Conservation (phyloP, 2,329 filamentous ascomycete species). For the Ascochyta lentis region DNA sequence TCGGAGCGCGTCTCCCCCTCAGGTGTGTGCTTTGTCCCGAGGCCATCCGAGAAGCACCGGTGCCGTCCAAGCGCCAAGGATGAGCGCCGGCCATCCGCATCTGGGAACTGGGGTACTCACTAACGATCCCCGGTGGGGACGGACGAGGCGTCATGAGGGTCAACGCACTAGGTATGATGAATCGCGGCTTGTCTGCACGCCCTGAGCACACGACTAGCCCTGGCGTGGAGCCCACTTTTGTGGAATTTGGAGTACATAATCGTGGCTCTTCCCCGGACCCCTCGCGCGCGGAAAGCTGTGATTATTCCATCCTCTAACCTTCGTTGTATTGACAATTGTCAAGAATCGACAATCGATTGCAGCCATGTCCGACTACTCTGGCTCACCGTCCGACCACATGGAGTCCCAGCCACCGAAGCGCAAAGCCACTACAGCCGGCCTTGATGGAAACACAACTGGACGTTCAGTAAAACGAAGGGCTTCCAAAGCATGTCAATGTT, state of each 20-base stretch:
- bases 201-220: constrained; percentile 38
- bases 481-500: constrained; percentile 89
- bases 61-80: constrained; percentile 33
- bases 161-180: constrained; percentile 36
- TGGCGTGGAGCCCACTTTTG: constrained; percentile 41
- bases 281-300: constrained; percentile 29
- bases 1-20: constrained; percentile 21
- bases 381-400: constrained; percentile 43
- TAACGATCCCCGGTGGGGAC: constrained; percentile 44
- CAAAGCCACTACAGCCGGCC: constrained; percentile 63
- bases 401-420: constrained; percentile 58
- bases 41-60: constrained; percentile 42
- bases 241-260: constrained; percentile 45
- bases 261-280: constrained; percentile 32
- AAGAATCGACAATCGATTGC: constrained; percentile 18
- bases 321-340: constrained; percentile 23
- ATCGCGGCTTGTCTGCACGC: constrained; percentile 39
- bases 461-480: constrained; percentile 79
- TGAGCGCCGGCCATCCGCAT: constrained; percentile 44
- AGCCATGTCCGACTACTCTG: constrained; percentile 49
- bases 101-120: constrained; percentile 48
- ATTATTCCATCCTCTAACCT: constrained; percentile 19
- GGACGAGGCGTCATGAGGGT: constrained; percentile 45
- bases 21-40: constrained; percentile 39
- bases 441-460: constrained; percentile 56